phyloP scores from a whole-genome alignment of 139 green algal species.

The Chlamydomonas incerta region DNA sequence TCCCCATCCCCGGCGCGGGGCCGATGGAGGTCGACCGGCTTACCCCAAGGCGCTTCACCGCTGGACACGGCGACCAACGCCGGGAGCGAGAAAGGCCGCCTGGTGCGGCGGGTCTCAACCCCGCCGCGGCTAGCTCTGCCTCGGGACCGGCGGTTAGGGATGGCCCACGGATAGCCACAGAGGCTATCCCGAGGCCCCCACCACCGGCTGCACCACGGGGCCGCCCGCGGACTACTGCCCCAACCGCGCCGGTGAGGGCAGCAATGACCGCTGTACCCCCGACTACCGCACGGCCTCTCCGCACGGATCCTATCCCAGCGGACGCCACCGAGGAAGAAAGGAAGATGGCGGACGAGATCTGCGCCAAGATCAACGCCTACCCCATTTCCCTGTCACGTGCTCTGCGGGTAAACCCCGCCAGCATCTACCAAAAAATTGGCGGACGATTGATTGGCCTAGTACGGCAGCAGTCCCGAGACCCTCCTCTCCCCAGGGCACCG shows the following conservation, averaged over 20 bases:
- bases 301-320: neutral
- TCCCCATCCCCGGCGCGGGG: neutral
- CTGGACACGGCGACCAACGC: neutral
- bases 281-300: neutral
- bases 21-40: neutral
- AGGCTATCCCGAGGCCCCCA: too few relatives aligned
- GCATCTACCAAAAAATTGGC: neutral
- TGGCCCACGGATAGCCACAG: too few relatives aligned
- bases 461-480: neutral
- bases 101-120: too few relatives aligned
- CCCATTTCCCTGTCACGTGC: neutral
- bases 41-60: neutral
- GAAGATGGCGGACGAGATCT: conserved; percentile 2
- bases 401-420: neutral
- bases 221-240: neutral
- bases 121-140: too few relatives aligned
- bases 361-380: conserved; percentile 4
- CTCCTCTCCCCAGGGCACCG: too few relatives aligned
- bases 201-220: neutral
- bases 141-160: too few relatives aligned
- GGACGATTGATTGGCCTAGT: neutral
- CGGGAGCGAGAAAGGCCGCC: too few relatives aligned
- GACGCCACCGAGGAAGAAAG: neutral
- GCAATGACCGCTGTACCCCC: neutral
- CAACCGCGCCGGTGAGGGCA: neutral